A percentile compares a stretch with the other conserved stretches of the same genome.
These are phyloP conservation scores for Exophiala aquamarina DNA, from an alignment of 2,329 filamentous ascomycete species.

Conservation along the genomic window DNA sequence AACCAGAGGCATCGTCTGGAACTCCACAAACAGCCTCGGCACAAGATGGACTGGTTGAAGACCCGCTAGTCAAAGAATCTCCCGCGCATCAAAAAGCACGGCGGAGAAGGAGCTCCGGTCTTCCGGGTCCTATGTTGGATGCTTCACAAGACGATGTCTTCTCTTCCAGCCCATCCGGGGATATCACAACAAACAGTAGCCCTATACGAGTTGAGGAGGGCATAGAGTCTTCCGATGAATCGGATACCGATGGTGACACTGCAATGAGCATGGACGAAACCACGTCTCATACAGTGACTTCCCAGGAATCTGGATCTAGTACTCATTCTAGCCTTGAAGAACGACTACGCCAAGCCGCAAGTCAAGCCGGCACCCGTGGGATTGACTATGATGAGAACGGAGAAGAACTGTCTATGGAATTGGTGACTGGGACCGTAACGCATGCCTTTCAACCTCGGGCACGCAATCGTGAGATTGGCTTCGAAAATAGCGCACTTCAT, in stretches of 20 bases:
- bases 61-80: conserved; percentile 58
- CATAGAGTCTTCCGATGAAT: conserved; percentile 51
- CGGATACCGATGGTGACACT: conserved; percentile 68
- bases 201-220: conserved; percentile 47
- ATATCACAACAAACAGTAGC: conserved; percentile 38
- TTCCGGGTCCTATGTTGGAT: conserved; percentile 45
- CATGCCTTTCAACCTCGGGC: conserved; percentile 51
- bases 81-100: conserved; percentile 65
- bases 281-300: conserved; percentile 66
- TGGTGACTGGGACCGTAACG: conserved; percentile 62
- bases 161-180: conserved; percentile 67
- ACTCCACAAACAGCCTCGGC: conserved; percentile 59
- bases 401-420: conserved; percentile 75
- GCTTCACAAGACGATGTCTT: conserved; percentile 55
- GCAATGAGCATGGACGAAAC: conserved; percentile 82
- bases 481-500: conserved; percentile 37
- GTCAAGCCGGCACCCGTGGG: conserved; percentile 71
- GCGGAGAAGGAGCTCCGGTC: conserved; percentile 62
- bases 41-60: conserved; percentile 59
- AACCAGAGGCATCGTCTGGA: conserved; percentile 13
- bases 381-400: conserved; percentile 61
- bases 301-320: conserved; percentile 56
- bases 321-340: conserved; percentile 75
- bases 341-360: conserved; percentile 71
- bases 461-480: conserved; percentile 26